Evolutionary conservation across 768 basidiomycete species (phyloP), one percentile per base, ranked within the genome.

Genomic region (Lactifluus pinguis): DNA sequence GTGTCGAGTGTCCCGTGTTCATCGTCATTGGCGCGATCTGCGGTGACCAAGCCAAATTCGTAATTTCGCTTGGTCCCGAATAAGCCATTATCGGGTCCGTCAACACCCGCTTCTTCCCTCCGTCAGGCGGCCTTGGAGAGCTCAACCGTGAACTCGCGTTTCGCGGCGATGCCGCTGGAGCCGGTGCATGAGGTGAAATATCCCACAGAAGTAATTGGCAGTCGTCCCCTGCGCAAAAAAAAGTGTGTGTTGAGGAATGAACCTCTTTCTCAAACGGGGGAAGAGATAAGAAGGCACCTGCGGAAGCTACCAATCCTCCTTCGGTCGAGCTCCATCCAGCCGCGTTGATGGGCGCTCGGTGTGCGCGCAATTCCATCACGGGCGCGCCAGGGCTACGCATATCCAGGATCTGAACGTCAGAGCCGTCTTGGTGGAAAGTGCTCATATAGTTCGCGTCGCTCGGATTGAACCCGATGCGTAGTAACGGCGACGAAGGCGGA

Each of bases 331-430:
- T 89, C 95, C 95, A 98, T 7, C 89, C 90, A 51, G 98, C 80
- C 2, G 88, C 89, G 67, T 94, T 93, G 49, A 98, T 81, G 59
- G 86, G 83, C 32, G 81, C 83, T 56, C 84, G 81, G 70, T 98
- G 95, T 17, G 83, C 93, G 64, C 83, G 81, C 19, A 98, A 76
- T 72, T 98, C 95, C 69, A 94, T 87, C 17, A 98, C 94, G 0
- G 97, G 94, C 63, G 90, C 86, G 2, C 97, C 97, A 1, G 97
- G 97, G 73, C 86, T 90, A 55, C 97, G 84, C 91, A 98, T 98
- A 69, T 99, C 97, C 63, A 99, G 77, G 30, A 99, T 91, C 71
- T 97, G 90, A 4, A 97, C 80, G 68, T 94, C 89, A 19, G 79
- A 73, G 52, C 91, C 90, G 69, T 97, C 94, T 80, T 92, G 87